phyloP scores from a whole-genome alignment of 345 rosid species.

The Eucalyptus sp. region DNA sequence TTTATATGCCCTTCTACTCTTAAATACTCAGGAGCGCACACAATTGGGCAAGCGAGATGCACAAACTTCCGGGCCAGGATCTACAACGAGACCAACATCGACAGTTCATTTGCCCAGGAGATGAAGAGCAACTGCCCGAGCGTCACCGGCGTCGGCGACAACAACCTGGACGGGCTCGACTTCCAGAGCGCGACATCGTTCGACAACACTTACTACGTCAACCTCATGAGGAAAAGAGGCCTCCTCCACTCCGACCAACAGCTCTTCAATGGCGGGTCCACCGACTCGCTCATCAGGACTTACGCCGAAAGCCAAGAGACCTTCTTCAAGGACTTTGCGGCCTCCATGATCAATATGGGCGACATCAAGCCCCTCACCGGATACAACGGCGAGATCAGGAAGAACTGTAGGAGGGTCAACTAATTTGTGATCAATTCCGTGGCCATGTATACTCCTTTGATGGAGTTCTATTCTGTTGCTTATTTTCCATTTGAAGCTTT shows the following conservation, averaged over 20 bases:
- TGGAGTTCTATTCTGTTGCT: background rate
- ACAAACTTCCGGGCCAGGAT: constrained; percentile 23
- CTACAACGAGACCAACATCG: constrained; percentile 37
- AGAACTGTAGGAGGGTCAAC: background rate
- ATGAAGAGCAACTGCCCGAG: constrained; percentile 28
- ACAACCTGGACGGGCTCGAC: constrained; percentile 26
- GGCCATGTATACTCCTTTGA: background rate
- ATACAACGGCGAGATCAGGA: background rate
- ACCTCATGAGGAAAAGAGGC: constrained; percentile 38
- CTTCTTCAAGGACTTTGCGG: constrained; percentile 1
- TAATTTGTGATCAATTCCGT: background rate
- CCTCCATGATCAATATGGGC: constrained; percentile 2
- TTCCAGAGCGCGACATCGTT: constrained; percentile 35
- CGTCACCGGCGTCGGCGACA: constrained; percentile 3
- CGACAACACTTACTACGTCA: constrained; percentile 46
- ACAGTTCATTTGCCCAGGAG: constrained; percentile 19
- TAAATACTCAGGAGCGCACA: constrained; percentile 11
- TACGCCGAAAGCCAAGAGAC: constrained; percentile 16
- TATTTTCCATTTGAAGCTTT: background rate
- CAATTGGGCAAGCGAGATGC: constrained; percentile 47
- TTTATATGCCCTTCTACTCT: background rate
- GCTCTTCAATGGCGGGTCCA: constrained; percentile 27
- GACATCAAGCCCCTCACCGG: background rate
- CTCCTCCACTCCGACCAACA: constrained; percentile 42
- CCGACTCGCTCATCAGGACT: constrained; percentile 23